phyloP scores from a whole-genome alignment of 805 yeast genomes.

The Saturnispora mendoncae region DNA sequence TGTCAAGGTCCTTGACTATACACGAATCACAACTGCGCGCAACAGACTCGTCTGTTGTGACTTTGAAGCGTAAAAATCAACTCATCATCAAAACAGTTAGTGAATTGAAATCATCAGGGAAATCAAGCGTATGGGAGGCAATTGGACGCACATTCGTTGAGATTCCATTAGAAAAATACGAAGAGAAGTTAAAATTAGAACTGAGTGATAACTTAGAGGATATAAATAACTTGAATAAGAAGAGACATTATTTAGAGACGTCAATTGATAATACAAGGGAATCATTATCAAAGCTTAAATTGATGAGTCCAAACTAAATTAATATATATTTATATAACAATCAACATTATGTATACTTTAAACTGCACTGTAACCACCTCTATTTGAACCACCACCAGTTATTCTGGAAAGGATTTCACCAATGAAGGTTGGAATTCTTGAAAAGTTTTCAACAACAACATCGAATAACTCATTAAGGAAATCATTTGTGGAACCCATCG shows the following conservation, averaged over 20 bases:
- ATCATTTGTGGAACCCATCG: conserved; percentile 61
- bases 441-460: conserved; percentile 46
- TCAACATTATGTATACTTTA: conserved; percentile 26
- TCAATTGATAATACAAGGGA: conserved; percentile 68
- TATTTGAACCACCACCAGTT: conserved; percentile 49
- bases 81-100: conserved; percentile 48
- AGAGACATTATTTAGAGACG: conserved; percentile 63
- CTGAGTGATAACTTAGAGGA: conserved; percentile 49
- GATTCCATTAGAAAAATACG: conserved; percentile 38
- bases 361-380: conserved; percentile 94
- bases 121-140: conserved; percentile 67
- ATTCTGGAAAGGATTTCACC: conserved; percentile 61
- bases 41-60: conserved; percentile 32
- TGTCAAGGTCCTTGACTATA: conserved; percentile 5
- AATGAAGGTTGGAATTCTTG: conserved; percentile 55
- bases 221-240: conserved; percentile 52
- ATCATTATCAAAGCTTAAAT: conserved; percentile 41
- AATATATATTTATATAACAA: neutral
- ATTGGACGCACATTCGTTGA: conserved; percentile 68
- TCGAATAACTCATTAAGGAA: conserved; percentile 68
- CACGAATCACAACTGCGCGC: conserved; percentile 9
- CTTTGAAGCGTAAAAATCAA: conserved; percentile 41
- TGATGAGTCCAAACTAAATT: neutral
- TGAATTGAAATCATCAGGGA: conserved; percentile 40
- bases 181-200: conserved; percentile 41